Evolutionary conservation across 441 rosid species (phyloP), one percentile per base, ranked within the genome.

Genomic region (Populus trichocarpa): DNA sequence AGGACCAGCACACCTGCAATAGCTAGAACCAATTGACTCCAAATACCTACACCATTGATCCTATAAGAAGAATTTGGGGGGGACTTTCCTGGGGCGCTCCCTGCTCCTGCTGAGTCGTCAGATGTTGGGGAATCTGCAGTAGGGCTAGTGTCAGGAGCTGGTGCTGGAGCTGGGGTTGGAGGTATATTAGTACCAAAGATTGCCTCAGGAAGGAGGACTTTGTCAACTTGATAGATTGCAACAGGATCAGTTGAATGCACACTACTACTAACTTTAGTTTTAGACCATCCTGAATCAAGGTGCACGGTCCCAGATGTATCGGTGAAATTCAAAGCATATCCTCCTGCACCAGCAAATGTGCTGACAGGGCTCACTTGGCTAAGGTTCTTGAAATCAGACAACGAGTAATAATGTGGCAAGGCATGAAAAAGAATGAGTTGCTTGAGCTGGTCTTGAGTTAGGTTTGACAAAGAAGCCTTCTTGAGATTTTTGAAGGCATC

Each of bases 121-220:
- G 88, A 83, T 1, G 88, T 65, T 9, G 98, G 97, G 7, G 94
- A 67, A 79, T 91, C 99, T 0, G 97, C 93, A n/a, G 87, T 81
- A 2, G 93, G 85, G 78, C 83, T 82, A 22, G 76, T 70, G 7
- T 81, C 91, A 42, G 94, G 91, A 70, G 91, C 91, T 4, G 98
- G 97, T 20, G 96, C 94, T 4, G 98, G 99, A 64, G 97, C 97
- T 5, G 97, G 89, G 67, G 84, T 87, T 69, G 99, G 97, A 75
- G 99, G 99, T 1, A 96, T 90, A 78, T 96, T 91, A 2, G 97
- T 91, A 38, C 99, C 99, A 59, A 92, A 96, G 81, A 94, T 94
- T 4, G 93, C 96, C 80, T 89, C 97, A 0, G 99, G 99, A 53
- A 96, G 86, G 42, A 96, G 92, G 79, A 94, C 95, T 13, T 80